A percentile compares a stretch with the other conserved stretches of the same genome.
These are phyloP conservation scores for Lenzites betulinus DNA, from an alignment of 768 basidiomycete genomes.

Conservation along the genomic window DNA sequence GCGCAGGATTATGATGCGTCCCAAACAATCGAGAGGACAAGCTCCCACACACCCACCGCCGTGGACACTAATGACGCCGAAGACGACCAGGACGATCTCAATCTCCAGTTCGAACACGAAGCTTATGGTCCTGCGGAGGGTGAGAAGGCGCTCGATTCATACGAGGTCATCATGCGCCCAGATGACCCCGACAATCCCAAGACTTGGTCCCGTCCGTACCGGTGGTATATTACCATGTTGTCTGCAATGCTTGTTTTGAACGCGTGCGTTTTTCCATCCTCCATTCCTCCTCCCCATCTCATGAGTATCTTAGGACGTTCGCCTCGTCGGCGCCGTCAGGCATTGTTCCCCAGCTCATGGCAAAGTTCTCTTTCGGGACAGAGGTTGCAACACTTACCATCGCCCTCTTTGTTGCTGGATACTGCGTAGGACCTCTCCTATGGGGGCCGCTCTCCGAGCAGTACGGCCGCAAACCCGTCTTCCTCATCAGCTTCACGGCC, in stretches of 20 bases:
- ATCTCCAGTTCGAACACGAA: neutral
- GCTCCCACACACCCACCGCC: slow-evolving; percentile 7
- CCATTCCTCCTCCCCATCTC: slow-evolving; percentile 21
- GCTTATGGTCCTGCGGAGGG: slow-evolving; percentile 20
- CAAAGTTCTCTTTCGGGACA: slow-evolving; percentile 49
- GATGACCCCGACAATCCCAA: slow-evolving; percentile 30
- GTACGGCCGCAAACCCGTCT: slow-evolving; percentile 26
- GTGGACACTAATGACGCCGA: neutral
- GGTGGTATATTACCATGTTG: slow-evolving; percentile 32
- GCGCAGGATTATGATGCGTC: neutral
- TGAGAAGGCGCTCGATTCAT: slow-evolving; percentile 29
- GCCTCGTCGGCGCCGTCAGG: slow-evolving; percentile 62
- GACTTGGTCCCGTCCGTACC: slow-evolving; percentile 21
- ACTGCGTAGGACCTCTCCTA: slow-evolving; percentile 60
- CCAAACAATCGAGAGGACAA: neutral
- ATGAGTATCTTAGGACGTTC: slow-evolving; percentile 58
- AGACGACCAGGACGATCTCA: neutral
- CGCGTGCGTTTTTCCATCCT: slow-evolving; percentile 35
- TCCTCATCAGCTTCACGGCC: slow-evolving; percentile 44
- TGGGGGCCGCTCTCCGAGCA: slow-evolving; percentile 59
- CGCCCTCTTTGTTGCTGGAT: slow-evolving; percentile 67
- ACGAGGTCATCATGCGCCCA: slow-evolving; percentile 26
- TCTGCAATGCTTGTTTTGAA: slow-evolving; percentile 29
- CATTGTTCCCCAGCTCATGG: slow-evolving; percentile 44
- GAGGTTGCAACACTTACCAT: slow-evolving; percentile 58